Base-by-base conservation (phyloP, 371 early-diverging fungal genomes). In the Zychaea mexicana region DNA sequence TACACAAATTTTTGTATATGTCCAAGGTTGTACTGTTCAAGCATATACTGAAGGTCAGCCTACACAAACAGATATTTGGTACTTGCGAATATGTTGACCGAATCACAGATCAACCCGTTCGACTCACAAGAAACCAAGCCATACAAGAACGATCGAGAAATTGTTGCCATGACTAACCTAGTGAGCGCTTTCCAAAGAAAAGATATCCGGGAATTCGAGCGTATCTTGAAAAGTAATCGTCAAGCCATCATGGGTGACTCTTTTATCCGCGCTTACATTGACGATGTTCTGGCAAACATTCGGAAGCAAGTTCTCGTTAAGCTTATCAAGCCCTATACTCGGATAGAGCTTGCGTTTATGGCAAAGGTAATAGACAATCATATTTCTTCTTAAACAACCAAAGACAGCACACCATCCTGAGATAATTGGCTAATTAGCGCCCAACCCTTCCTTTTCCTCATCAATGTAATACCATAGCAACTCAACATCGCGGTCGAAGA, bases 111-210 rank as follows among this genome's bases (percentile, higher is more conserved):
- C 81, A 94, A 97, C 69, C 96, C 96, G 0, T 95, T 98, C 64
- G 95, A 96, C 70, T 95, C 96, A 3, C 97, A 95, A 76, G 98
- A 98, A 77, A 96, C 97, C 6, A 96, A 95, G 71, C 94, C 97
- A 72, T 96, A 96, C 79, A 93, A 92, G 64, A 92, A 90, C 68
- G 95, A 98, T 70, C 84, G 86, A 22, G 92, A 94, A 57, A 96
- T 98, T 61, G 87, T 87, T 30, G 94, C 94, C 26, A 95, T 98
- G 91, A 95, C 96, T 2, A 87, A 91, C 61, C 81, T 98, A 27
- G 95, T 97, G 38, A 85, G 85, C 60, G 96, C 97, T 0, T 98
- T 92, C 71, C 96, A 97, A 72, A 83, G 84, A 19, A 89, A 90
- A 62, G 94, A 98, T 31, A 93, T 97, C 57, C 76, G 78, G 21